Percentiles rank a stretch among this genome's conserved stretches.
These are phyloP conservation scores for Xylaria sp. DNA, from an alignment of 2,329 filamentous ascomycete genomes.

Conservation along the genomic window DNA sequence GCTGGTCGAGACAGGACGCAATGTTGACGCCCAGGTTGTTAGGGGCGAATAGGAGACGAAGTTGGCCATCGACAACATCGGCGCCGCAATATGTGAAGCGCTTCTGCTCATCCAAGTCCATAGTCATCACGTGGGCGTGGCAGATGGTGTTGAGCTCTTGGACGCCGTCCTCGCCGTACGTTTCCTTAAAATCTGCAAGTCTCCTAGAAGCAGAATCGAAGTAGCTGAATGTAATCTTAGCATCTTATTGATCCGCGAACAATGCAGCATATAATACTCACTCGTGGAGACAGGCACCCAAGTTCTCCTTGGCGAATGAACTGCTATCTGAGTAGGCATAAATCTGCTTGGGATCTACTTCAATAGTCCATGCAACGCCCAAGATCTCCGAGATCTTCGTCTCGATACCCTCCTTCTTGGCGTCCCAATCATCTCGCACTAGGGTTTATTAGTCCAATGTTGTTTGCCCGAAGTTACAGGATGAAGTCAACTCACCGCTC, in stretches of 20 bases:
- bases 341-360: constrained; percentile 53
- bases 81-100: constrained; percentile 51
- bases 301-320: constrained; percentile 34
- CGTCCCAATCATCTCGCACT: constrained; percentile 61
- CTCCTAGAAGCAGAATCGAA: constrained; percentile 48
- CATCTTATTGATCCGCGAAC: neutral
- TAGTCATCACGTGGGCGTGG: constrained; percentile 49
- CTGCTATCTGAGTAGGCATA: constrained; percentile 54
- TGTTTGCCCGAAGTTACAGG: neutral
- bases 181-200: constrained; percentile 47
- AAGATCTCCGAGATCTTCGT: constrained; percentile 51
- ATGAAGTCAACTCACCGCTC: constrained; percentile 48
- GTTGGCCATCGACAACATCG: constrained; percentile 51
- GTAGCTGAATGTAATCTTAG: constrained; percentile 45
- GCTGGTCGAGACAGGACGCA: constrained; percentile 44
- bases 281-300: constrained; percentile 52
- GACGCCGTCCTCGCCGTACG: constrained; percentile 47
- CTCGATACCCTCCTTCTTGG: constrained; percentile 52
- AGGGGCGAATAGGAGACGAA: constrained; percentile 55
- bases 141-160: constrained; percentile 56
- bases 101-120: constrained; percentile 53
- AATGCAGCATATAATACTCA: constrained; percentile 38
- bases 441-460: constrained; percentile 15
- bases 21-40: constrained; percentile 53
- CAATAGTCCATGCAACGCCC: constrained; percentile 56